Conservation (phyloP, 2,329 filamentous ascomycete species). For the Ciborinia camelliae region DNA sequence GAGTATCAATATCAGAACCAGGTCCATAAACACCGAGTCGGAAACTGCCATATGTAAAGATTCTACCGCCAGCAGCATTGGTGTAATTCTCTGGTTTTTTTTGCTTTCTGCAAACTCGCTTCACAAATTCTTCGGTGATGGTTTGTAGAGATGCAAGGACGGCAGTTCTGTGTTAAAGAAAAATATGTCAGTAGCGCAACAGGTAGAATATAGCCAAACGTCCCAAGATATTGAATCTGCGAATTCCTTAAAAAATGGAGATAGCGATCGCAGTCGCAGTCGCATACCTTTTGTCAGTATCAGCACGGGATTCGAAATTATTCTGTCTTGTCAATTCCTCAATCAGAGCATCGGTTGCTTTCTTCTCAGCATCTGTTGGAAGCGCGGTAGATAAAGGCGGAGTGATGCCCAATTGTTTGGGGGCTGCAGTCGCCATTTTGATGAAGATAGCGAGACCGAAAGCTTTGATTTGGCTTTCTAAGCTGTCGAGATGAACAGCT, state of each 20-base stretch:
- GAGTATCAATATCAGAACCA: slow-evolving; percentile 95
- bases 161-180: slow-evolving; percentile 46
- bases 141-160: slow-evolving; percentile 74
- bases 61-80: slow-evolving; percentile 81
- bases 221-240: neutral
- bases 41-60: slow-evolving; percentile 96
- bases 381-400: slow-evolving; percentile 74
- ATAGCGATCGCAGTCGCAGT: slow-evolving; percentile 20
- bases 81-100: slow-evolving; percentile 71
- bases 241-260: neutral
- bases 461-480: neutral
- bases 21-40: slow-evolving; percentile 91
- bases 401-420: slow-evolving; percentile 61
- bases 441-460: slow-evolving; percentile 11
- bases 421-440: slow-evolving; percentile 33
- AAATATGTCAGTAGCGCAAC: slow-evolving; percentile 15
- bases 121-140: slow-evolving; percentile 84
- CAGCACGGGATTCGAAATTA: slow-evolving; percentile 82
- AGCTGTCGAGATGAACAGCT: slow-evolving; percentile 2
- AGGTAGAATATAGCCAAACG: neutral
- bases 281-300: slow-evolving; percentile 76
- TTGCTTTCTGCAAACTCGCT: slow-evolving; percentile 58
- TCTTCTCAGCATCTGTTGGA: slow-evolving; percentile 73
- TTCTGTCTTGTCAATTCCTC: slow-evolving; percentile 84
- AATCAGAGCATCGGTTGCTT: slow-evolving; percentile 74